Conservation (phyloP, 805 yeast species). For the Candida parachauliodes region DNA sequence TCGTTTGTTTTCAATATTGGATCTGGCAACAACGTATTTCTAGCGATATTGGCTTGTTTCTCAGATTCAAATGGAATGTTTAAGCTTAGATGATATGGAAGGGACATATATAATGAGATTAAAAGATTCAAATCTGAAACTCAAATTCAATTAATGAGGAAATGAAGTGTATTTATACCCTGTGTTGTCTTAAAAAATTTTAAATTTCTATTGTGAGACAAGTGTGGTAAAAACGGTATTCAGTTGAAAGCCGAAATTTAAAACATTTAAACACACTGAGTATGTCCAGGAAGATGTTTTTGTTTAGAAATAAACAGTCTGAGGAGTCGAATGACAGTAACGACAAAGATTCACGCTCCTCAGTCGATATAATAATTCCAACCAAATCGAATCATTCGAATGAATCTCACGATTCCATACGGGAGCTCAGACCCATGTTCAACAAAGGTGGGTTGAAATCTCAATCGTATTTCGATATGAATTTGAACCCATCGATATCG, state of each 20-base stretch:
- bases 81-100: conserved; percentile 21
- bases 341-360: not conserved
- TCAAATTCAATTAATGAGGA: too few relatives aligned
- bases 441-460: conserved; percentile 8
- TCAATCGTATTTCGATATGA: conserved; percentile 21
- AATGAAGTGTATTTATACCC: too few relatives aligned
- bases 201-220: too few relatives aligned
- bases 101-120: not conserved
- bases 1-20: conserved; percentile 76
- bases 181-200: too few relatives aligned
- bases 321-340: not conserved
- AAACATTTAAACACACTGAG: too few relatives aligned
- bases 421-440: conserved; percentile 32
- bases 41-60: conserved; percentile 63
- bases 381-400: conserved; percentile 14
- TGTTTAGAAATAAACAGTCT: not conserved
- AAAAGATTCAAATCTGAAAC: too few relatives aligned
- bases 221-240: too few relatives aligned
- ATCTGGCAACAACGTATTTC: conserved; percentile 64
- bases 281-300: conserved; percentile 1
- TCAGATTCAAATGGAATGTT: conserved; percentile 60
- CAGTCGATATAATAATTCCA: conserved; percentile 4
- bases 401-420: conserved; percentile 27
- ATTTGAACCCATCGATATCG: conserved; percentile 36
- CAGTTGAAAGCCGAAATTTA: too few relatives aligned